phyloP scores from a whole-genome alignment of 2,329 filamentous ascomycete genomes.

The Alternaria postmessia region DNA sequence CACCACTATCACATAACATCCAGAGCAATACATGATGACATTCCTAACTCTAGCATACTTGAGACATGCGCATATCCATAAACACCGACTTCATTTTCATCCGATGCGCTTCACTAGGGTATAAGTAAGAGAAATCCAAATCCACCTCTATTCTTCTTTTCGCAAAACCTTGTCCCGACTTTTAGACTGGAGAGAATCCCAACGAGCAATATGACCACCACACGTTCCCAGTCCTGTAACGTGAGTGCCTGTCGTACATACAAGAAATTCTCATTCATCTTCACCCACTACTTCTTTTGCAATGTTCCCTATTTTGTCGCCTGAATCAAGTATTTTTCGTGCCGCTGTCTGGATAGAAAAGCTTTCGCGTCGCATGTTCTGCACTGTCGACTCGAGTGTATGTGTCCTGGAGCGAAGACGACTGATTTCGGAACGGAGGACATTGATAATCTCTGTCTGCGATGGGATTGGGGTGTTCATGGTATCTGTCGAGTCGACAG shows the following conservation, averaged over 20 bases:
- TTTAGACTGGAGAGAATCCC: background rate
- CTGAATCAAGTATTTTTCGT: conserved; percentile 35
- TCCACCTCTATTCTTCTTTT: background rate
- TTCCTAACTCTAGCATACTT: background rate
- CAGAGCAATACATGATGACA: background rate
- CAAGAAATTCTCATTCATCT: background rate
- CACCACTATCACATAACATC: background rate
- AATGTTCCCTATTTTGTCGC: conserved; percentile 35
- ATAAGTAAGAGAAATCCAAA: background rate
- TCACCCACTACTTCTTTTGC: conserved; percentile 11
- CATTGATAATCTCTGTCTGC: conserved; percentile 39
- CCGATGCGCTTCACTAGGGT: background rate
- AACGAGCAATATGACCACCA: background rate
- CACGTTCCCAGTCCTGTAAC: background rate
- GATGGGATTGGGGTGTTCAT: conserved; percentile 14
- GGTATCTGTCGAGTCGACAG: background rate
- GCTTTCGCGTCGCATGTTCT: conserved; percentile 39
- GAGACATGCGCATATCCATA: background rate
- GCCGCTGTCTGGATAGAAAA: conserved; percentile 39
- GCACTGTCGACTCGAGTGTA: conserved; percentile 35
- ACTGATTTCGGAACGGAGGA: conserved; percentile 42
- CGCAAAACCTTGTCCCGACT: background rate
- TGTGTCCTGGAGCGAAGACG: conserved; percentile 42
- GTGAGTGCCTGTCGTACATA: background rate
- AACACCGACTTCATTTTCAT: background rate